Evolutionary conservation across 2,329 filamentous ascomycete genomes (phyloP).

Genomic region (Clarireedia sp.): DNA sequence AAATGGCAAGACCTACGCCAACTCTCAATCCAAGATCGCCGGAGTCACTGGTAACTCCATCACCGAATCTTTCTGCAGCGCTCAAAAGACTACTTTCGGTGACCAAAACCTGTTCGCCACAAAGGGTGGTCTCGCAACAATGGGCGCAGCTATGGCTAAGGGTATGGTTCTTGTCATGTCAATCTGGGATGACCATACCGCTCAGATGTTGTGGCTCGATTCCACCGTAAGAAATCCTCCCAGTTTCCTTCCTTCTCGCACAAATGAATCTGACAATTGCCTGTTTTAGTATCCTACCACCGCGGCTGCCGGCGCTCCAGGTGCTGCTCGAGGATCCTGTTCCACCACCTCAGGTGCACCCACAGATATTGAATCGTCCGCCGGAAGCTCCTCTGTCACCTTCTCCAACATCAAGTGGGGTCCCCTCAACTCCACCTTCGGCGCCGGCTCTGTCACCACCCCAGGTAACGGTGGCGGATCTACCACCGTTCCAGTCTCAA

Average conservation of each 20-base stretch:
- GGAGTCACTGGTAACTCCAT: conserved; percentile 45
- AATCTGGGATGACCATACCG: conserved; percentile 48
- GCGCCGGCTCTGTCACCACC: conserved; percentile 1
- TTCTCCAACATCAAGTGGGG: conserved; percentile 31
- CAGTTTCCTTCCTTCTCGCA: too few species aligned
- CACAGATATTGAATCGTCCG: conserved; percentile 38
- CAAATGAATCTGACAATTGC: neutral
- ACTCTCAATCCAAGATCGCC: conserved; percentile 38
- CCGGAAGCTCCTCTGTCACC: conserved; percentile 38
- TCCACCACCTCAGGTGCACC: conserved; percentile 44
- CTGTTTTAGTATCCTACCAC: conserved; percentile 46
- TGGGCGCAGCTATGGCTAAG: conserved; percentile 46
- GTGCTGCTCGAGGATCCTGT: conserved; percentile 49
- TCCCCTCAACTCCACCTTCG: conserved; percentile 28
- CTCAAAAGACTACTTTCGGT: conserved; percentile 47
- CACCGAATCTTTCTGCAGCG: conserved; percentile 48
- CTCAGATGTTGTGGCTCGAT: conserved; percentile 72
- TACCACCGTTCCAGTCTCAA: neutral
- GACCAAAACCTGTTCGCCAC: conserved; percentile 45
- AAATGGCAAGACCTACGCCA: conserved; percentile 43
- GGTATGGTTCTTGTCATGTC: conserved; percentile 58
- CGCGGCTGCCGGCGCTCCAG: conserved; percentile 35
- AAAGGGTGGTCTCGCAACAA: conserved; percentile 47
- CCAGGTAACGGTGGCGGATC: neutral
- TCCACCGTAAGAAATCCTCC: conserved; percentile 26